These are phyloP conservation scores for Botrytis hyacinthi DNA, from an alignment of 2,329 filamentous ascomycete species.

Conservation along the genomic window DNA sequence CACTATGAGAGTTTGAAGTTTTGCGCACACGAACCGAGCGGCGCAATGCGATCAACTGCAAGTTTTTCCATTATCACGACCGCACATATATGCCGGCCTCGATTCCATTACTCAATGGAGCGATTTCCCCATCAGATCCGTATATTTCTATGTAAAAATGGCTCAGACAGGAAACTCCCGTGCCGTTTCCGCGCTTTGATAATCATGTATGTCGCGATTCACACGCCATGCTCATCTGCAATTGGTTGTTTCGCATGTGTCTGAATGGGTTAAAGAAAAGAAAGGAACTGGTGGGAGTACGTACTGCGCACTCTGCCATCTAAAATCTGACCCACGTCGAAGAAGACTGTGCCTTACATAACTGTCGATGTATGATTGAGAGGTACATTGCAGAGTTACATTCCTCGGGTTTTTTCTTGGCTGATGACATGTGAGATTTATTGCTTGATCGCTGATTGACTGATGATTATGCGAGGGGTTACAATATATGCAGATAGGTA, in stretches of 20 bases:
- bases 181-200: constrained; percentile 11
- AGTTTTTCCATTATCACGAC: not conserved
- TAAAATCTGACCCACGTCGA: constrained; percentile 11
- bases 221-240: not conserved
- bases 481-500: constrained; percentile 4
- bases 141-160: not conserved
- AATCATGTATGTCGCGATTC: constrained; percentile 1
- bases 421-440: not conserved
- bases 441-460: not conserved
- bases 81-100: not conserved
- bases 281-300: not conserved
- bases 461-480: constrained; percentile 18
- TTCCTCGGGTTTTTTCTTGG: not conserved
- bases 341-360: not conserved
- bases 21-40: not conserved
- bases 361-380: constrained; percentile 2
- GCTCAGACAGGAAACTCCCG: not conserved
- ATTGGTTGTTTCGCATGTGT: constrained; percentile 1
- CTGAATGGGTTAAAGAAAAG: not conserved
- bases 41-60: not conserved
- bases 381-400: constrained; percentile 17
- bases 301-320: not conserved
- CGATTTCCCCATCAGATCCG: not conserved
- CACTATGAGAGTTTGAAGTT: not conserved
- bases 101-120: not conserved